Base-by-base conservation (phyloP, 2,329 filamentous ascomycete genomes). In the Fusarium sacchari region DNA sequence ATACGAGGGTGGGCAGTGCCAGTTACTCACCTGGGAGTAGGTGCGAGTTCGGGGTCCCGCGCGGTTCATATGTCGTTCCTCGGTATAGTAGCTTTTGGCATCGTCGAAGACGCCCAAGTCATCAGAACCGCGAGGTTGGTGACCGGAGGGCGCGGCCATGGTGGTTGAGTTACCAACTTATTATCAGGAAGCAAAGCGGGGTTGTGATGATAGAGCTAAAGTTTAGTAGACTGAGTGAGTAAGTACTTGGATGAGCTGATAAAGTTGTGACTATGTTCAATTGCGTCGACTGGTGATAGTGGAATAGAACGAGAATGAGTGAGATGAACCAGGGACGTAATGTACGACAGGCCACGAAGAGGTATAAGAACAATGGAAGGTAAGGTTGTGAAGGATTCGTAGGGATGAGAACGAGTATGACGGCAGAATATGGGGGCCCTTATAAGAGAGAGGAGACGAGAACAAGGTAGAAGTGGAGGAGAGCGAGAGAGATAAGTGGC, bases 71-170 rank as follows among this genome's bases (percentile, higher is more conserved):
- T 88, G 86, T 60, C 88, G 86, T 40, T 89, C 88, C 30, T 87
- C 86, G 39, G 86, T 82, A 72, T 90, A 90, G 78, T 90, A 90
- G 30, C 88, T 90, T 78, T 84, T 86, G 66, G 88, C 88, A 81
- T 89, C 88, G 67, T 89, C 88, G 72, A 83, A 90, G 53, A 89
- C 84, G 36, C 83, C 80, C 53, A 86, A 86, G 67, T 89, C 86
- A 55, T 84, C 82, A 13, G 84, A 86, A 44, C 82, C 81, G 67
- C 79, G 79, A 32, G 75, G 43, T 66, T 73, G 79, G 71, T 80
- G 79, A 68, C 77, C 72, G 39, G 72, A 71, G 36, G 77, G 73
- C 44, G 75, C 76, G 47, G 78, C 68, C 80, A 82, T 82, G 59
- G 47, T 65, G 74, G 61, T 59, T 40, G 20, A 36, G 43, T 50